These are phyloP conservation scores for Xylaria hypoxylon DNA, from an alignment of 2,329 filamentous ascomycete genomes.

Conservation along the genomic window DNA sequence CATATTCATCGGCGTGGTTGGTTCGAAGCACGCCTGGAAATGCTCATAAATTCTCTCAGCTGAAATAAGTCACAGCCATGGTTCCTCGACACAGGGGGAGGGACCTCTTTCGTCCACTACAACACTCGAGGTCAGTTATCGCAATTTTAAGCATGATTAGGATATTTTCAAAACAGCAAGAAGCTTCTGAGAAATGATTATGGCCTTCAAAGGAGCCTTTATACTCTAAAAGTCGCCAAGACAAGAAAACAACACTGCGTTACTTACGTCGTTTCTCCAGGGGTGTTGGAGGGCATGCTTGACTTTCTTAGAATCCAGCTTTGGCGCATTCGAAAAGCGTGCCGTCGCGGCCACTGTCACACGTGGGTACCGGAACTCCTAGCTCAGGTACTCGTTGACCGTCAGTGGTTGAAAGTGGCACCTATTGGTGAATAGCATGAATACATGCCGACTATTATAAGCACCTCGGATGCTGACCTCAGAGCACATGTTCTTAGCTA, in stretches of 20 bases:
- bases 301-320: conserved; percentile 30
- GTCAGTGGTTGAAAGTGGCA: conserved; percentile 51
- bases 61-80: conserved; percentile 40
- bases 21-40: background rate
- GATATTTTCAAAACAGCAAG: too few relatives aligned
- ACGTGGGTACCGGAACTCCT: conserved; percentile 52
- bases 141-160: too few relatives aligned
- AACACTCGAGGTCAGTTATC: too few relatives aligned
- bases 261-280: conserved; percentile 47
- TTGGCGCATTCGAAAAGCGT: conserved; percentile 41
- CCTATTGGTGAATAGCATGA: conserved; percentile 45
- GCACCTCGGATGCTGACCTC: conserved; percentile 48
- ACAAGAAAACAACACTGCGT: too few relatives aligned
- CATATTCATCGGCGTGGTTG: background rate
- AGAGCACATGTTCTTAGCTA: conserved; percentile 34
- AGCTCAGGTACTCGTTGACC: conserved; percentile 50
- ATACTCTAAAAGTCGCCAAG: too few relatives aligned
- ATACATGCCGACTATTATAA: conserved; percentile 52
- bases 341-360: conserved; percentile 45
- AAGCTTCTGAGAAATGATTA: too few relatives aligned
- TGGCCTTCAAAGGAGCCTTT: too few relatives aligned
- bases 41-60: conserved; percentile 21
- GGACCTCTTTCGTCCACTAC: conserved; percentile 42
- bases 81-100: conserved; percentile 39
- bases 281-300: conserved; percentile 37